Base-by-base conservation (phyloP, 2,329 filamentous ascomycete species). In the Camillea tinctor region DNA sequence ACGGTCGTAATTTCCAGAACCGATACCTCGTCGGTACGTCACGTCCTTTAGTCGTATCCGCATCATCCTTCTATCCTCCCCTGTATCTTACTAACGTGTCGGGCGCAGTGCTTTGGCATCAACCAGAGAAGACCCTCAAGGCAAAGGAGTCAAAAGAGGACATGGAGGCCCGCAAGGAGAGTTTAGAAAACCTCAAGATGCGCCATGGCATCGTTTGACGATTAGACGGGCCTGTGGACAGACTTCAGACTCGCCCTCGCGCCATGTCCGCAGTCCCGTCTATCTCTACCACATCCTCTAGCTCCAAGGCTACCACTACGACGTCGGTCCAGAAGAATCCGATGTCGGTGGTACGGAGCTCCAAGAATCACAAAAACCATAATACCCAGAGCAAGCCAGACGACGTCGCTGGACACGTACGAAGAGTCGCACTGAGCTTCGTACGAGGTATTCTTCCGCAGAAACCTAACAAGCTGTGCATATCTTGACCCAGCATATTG, bases 1-100 rank as follows among this genome's bases (percentile, higher is more conserved):
- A 99, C 84, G 95, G 95, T 76, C 99, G 96, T 88, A 99, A 99
- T 83, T 99, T 99, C 79, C 95, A 99, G 83, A 97, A 94, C 81
- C 91, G 95, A 76, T 99, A 99, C 80, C 91, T 99, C 71, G 95
- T 99, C 74, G 93, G 92, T 96, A 86, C 64, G 92, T 87, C 49
- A 52, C 40, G 57, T 52, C 36, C 53, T 59, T 54, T 52, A 52
- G 50, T 54, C 53, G 52, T 44, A n/a, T n/a, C n/a, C 36, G 2
- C n/a, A 17, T 6, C 36, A 15, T 44, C 36, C n/a, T 8, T 40
- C 20, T 40, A 44, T 44, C 20, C 56, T 55, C 15, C 20, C 56
- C 54, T 11, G n/a, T 55, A n/a, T 17, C 21, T 21, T 22, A 36
- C 63, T 66, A 58, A 63, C 55, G 52, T 30, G 8, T 23, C 21